Percentiles rank a stretch among this genome's conserved stretches.
Conservation (phyloP, 495 filamentous ascomycete genomes). For the Pyrenula aspistea region DNA sequence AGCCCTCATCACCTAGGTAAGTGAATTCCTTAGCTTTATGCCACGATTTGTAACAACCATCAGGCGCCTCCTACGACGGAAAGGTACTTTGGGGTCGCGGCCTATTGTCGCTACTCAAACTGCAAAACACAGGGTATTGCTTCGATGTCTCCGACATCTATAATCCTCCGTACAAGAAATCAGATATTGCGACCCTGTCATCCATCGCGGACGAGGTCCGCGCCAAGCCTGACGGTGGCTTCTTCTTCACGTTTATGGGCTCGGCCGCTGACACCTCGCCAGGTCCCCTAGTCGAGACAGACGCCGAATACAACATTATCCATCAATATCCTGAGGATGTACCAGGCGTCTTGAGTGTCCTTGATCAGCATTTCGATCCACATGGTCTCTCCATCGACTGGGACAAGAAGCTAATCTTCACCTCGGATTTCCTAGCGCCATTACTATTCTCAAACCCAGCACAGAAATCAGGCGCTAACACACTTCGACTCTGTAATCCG, state of each 20-base stretch:
- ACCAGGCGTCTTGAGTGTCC: conserved; percentile 34
- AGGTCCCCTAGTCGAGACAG: conserved; percentile 47
- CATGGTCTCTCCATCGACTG: conserved; percentile 49
- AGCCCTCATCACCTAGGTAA: conserved; percentile 46
- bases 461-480: conserved; percentile 40
- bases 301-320: conserved; percentile 48
- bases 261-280: conserved; percentile 43
- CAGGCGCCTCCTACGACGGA: conserved; percentile 35
- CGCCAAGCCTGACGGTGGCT: conserved; percentile 53
- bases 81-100: conserved; percentile 49
- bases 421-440: conserved; percentile 51
- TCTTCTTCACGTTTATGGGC: conserved; percentile 50
- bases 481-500: conserved; percentile 48
- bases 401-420: conserved; percentile 41
- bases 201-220: conserved; percentile 53
- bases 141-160: conserved; percentile 48
- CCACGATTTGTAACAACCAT: neutral
- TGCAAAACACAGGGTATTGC: conserved; percentile 48
- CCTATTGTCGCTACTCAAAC: conserved; percentile 48
- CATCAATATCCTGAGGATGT: conserved; percentile 48
- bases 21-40: neutral
- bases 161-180: conserved; percentile 43
- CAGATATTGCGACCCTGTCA: conserved; percentile 40
- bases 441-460: conserved; percentile 47
- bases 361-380: conserved; percentile 46